Evolutionary conservation across 2,329 filamentous ascomycete genomes (phyloP).

Genomic region (Monilinia aucupariae): DNA sequence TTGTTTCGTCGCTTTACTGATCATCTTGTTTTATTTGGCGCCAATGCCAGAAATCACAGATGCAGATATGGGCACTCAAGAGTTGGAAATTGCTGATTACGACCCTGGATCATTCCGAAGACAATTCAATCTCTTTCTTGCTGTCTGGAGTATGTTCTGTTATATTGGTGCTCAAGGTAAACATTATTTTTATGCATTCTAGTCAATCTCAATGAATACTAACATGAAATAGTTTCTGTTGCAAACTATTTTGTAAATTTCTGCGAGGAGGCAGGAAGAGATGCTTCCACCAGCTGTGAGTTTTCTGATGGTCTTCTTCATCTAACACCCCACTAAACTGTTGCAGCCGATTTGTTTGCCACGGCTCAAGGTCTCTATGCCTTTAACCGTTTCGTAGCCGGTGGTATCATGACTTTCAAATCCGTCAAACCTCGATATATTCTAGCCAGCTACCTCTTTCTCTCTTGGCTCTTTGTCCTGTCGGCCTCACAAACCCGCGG

Average conservation of each 20-base stretch:
- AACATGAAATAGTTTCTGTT: constrained; percentile 43
- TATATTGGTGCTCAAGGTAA: constrained; percentile 64
- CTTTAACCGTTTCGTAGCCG: constrained; percentile 64
- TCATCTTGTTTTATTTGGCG: constrained; percentile 57
- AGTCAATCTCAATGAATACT: background rate
- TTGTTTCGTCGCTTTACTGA: constrained; percentile 60
- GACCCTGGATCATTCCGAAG: constrained; percentile 60
- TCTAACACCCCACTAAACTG: constrained; percentile 24
- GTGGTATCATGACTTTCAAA: constrained; percentile 59
- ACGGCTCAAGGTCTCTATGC: constrained; percentile 72
- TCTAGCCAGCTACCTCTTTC: constrained; percentile 59
- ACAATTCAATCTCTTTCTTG: constrained; percentile 72
- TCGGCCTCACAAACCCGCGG: constrained; percentile 10
- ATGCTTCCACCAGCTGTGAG: constrained; percentile 36
- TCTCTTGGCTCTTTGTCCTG: constrained; percentile 51
- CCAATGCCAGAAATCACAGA: constrained; percentile 68
- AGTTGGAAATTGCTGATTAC: constrained; percentile 38
- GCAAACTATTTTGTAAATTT: constrained; percentile 71
- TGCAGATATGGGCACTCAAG: constrained; percentile 63
- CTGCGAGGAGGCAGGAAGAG: constrained; percentile 51
- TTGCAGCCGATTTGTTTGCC: constrained; percentile 48
- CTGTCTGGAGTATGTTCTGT: constrained; percentile 70
- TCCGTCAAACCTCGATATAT: constrained; percentile 55
- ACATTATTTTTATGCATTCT: no score
- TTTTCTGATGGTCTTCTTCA: background rate